These are phyloP conservation scores for Purpureocillium lavendulum DNA, from an alignment of 2,329 filamentous ascomycete genomes.

Conservation along the genomic window DNA sequence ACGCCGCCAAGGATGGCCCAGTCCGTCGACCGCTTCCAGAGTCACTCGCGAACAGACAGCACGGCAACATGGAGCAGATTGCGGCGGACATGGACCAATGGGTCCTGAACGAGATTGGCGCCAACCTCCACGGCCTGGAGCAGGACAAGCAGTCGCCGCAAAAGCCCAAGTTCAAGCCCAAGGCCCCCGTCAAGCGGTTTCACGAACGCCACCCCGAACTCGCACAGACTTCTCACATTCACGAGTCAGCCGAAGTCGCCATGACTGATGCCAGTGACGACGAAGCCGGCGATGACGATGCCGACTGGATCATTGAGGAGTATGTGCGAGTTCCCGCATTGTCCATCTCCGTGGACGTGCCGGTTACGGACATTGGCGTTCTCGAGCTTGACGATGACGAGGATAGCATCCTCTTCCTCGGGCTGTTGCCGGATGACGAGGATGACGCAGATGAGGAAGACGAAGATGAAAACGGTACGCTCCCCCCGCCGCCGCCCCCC, in stretches of 20 bases:
- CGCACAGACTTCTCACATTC: background rate
- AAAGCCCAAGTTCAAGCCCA: conserved; percentile 43
- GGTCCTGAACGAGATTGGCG: conserved; percentile 49
- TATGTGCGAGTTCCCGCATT: conserved; percentile 53
- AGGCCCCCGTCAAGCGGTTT: conserved; percentile 45
- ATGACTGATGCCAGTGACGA: conserved; percentile 32
- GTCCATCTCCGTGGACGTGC: conserved; percentile 36
- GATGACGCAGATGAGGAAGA: conserved; percentile 52
- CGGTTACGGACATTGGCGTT: conserved; percentile 43
- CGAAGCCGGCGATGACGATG: conserved; percentile 33
- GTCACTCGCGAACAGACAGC: conserved; percentile 24
- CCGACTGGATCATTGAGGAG: conserved; percentile 56
- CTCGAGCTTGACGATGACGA: conserved; percentile 49
- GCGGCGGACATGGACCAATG: conserved; percentile 49
- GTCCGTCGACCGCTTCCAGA: conserved; percentile 20
- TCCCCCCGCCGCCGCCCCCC: background rate
- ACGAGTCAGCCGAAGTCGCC: conserved; percentile 16
- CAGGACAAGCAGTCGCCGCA: conserved; percentile 25
- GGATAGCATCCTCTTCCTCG: conserved; percentile 53
- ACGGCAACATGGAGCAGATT: conserved; percentile 39
- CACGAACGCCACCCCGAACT: conserved; percentile 44
- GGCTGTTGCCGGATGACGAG: conserved; percentile 51
- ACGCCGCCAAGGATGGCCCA: conserved; percentile 11
- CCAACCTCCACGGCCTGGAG: conserved; percentile 40
- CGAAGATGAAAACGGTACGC: conserved; percentile 56